Evolutionary conservation across 495 filamentous ascomycete genomes (phyloP).

Genomic region (Talaromyces trachyspermus): DNA sequence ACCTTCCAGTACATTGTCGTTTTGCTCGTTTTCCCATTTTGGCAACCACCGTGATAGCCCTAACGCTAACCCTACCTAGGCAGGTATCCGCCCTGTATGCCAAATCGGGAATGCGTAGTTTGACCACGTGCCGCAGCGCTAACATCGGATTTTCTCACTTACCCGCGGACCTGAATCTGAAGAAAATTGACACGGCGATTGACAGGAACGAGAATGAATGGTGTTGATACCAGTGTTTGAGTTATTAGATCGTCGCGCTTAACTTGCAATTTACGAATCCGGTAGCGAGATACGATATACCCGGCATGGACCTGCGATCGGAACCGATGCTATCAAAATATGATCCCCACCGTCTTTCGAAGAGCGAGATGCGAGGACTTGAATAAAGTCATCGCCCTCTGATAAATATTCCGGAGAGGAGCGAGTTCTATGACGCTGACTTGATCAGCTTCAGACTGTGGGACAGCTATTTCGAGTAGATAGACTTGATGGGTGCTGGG

Average conservation of each 20-base stretch:
- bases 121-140: no score
- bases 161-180: constrained; percentile 1
- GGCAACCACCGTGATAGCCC: neutral
- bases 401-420: constrained; percentile 16
- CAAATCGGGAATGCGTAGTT: no score
- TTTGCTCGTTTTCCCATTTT: neutral
- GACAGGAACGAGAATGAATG: neutral
- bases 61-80: neutral
- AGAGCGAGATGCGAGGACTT: constrained; percentile 5
- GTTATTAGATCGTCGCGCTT: neutral
- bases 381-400: constrained; percentile 15
- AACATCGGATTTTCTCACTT: no score
- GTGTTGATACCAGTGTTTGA: neutral
- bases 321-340: constrained; percentile 11
- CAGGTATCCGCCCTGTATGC: neutral
- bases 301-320: constrained; percentile 6
- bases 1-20: neutral
- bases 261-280: neutral
- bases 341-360: neutral
- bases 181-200: constrained; percentile 2
- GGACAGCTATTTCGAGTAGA: constrained; percentile 21
- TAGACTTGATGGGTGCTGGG: constrained; percentile 15
- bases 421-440: constrained; percentile 15
- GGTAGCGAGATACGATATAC: constrained; percentile 9
- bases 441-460: constrained; percentile 6